Percentiles rank a stretch among this genome's conserved stretches.
Conservation (phyloP, 2,329 filamentous ascomycete genomes). For the Ophiostoma perfectum region DNA sequence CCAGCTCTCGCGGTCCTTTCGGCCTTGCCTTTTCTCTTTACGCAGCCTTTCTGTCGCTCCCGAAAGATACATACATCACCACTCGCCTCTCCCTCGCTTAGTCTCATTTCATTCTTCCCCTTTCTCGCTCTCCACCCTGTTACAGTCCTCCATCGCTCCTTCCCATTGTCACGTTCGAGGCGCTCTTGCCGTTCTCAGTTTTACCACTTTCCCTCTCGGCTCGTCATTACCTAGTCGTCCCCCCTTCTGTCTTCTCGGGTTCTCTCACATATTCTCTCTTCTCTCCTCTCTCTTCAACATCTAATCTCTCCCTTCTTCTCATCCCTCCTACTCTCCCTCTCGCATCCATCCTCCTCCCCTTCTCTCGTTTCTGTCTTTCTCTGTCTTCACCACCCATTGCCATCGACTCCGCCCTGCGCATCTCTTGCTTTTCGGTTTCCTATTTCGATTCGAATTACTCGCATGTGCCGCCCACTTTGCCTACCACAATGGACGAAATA, state of each 20-base stretch:
- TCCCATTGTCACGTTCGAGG: constrained; percentile 3
- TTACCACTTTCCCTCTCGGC: neutral
- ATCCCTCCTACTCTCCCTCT: neutral
- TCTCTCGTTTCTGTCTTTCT: neutral
- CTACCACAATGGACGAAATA: constrained; percentile 19
- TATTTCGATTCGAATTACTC: neutral
- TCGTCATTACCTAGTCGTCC: neutral
- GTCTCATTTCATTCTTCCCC: constrained; percentile 12
- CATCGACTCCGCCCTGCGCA: neutral
- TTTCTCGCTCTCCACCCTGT: neutral
- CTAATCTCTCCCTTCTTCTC: neutral
- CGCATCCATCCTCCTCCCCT: neutral
- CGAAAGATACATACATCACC: constrained; percentile 1
- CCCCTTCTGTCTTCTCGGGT: neutral
- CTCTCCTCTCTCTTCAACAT: neutral
- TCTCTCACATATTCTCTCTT: neutral
- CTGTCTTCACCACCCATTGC: neutral
- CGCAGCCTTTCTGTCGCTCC: neutral
- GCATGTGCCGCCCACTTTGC: constrained; percentile 4
- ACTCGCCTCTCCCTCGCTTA: constrained; percentile 18
- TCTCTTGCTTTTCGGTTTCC: neutral
- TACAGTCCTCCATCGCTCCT: neutral
- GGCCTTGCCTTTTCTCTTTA: neutral
- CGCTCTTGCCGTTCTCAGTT: neutral
- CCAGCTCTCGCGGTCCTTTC: neutral